Base-by-base conservation (phyloP, 2,329 filamentous ascomycete genomes). In the Juglanconis oblonga region DNA sequence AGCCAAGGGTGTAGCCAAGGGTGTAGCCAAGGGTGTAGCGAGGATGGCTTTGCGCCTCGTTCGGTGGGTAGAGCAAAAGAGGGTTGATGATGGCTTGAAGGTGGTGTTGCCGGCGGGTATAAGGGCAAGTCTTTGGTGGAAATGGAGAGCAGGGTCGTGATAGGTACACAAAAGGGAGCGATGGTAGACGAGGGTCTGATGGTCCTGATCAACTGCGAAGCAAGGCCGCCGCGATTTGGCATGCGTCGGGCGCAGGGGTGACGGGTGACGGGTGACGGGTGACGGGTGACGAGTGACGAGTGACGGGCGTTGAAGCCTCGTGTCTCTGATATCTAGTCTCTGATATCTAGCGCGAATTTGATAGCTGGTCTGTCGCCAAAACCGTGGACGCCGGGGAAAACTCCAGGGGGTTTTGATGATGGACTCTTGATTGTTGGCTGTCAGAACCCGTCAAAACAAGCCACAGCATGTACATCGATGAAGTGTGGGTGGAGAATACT, bases 321-420 rank as follows among this genome's bases (percentile, higher is more conserved):
- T 59, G 60, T 62, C 44, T 51, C 35, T 42, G 14, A 47, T 24
- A 17, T 45, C 52, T 56, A 62, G 52, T 62, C 44, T 51, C 35
- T 42, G 14, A 47, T 24, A 17, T 45, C 52, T 56, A 62, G 52
- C 36, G 49, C 35, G 24, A 44, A 50, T 17, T 5, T 14, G 56
- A 33, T 53, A 24, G 24, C 24, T 24, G 24, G 49, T 45, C 40
- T 45, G 35, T 48, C 17, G 52, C 52, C 40, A 50, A 24, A 52
- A 36, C 4, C n/a, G 11, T 29, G 9, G 44, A 31, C 10, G 8
- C 40, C 24, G 31, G 32, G 13, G 17, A 13, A 32, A 45, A 31
- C n/a, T 36, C 35, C 35, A 42, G 35, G 32, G 24, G 49, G 32
- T 14, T 33, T 40, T 10, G 45, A 38, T 31, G 10, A 36, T 50